Base-by-base conservation (phyloP, 441 rosid genomes). In the Brassica balearica region DNA sequence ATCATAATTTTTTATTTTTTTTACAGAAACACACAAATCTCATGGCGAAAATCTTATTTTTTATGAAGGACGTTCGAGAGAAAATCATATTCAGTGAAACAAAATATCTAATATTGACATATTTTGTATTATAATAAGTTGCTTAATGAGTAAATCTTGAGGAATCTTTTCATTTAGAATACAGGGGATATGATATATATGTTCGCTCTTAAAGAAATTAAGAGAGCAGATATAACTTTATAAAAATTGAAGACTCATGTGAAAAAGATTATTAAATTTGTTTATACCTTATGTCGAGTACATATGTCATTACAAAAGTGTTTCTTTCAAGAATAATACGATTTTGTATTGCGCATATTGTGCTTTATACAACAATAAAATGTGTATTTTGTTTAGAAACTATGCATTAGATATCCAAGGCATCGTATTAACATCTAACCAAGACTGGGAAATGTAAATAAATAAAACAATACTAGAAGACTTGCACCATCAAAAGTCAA, bases 401-500 rank as follows among this genome's bases (percentile, higher is more conserved):
- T 10, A 43, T 10, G n/a, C 51, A 43, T 9, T 41, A 9, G 48
- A 41, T 41, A 41, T 9, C 48, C 11, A 36, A 36, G 9, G 43
- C 43, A 8, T 38, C 46, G 46, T 38, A 41, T 41, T 41, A 41
- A 41, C 48, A 41, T 41, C 46, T 41, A 8, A 41, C 36, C 22
- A 29, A 58, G 9, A 69, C 62, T 61, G 48, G 2, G 48, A 29
- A 29, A 29, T 29, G 34, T 29, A 29, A 29, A 29, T 29, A 29
- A 29, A 29, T 29, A 29, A 29, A 29, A 29, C 34, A 29, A 5
- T 29, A 29, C 34, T 29, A 29, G 34, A 29, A 29, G 34, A 29
- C n/a, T n/a, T n/a, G 77, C 67, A 60, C 10, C 32, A 77, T 29
- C 69, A 78, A 60, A 78, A 60, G 77, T 66, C 77, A 78, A 46